These are phyloP conservation scores for Penicillium flavigenum DNA, from an alignment of 495 filamentous ascomycete species.

Conservation along the genomic window DNA sequence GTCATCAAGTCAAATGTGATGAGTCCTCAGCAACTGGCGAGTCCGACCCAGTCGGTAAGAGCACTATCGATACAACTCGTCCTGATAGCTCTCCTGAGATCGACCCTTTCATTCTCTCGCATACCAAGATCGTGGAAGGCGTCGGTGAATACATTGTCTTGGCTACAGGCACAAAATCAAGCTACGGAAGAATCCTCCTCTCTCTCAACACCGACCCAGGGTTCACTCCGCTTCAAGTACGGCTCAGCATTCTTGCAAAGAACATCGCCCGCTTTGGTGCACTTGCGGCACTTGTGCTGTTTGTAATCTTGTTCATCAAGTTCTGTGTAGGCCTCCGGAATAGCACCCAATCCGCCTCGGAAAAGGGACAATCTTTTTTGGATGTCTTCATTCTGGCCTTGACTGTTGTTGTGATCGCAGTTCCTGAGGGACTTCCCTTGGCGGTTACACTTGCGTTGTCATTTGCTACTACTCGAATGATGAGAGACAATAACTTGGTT, in stretches of 20 bases:
- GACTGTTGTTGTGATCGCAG: slow-evolving; percentile 64
- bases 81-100: slow-evolving; percentile 29
- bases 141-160: slow-evolving; percentile 77
- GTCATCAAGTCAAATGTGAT: slow-evolving; percentile 66
- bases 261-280: slow-evolving; percentile 80
- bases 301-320: slow-evolving; percentile 76
- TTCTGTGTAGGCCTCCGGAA: slow-evolving; percentile 64
- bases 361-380: slow-evolving; percentile 42
- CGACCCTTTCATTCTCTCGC: slow-evolving; percentile 71
- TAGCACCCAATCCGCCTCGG: slow-evolving; percentile 59
- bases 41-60: slow-evolving; percentile 63
- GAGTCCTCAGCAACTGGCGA: slow-evolving; percentile 74
- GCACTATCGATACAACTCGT: slow-evolving; percentile 54
- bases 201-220: slow-evolving; percentile 76
- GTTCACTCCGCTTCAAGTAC: slow-evolving; percentile 78
- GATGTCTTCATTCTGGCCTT: slow-evolving; percentile 60
- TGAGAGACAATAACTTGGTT: slow-evolving; percentile 59
- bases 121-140: slow-evolving; percentile 79
- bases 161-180: slow-evolving; percentile 74
- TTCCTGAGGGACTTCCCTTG: slow-evolving; percentile 65
- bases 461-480: slow-evolving; percentile 60
- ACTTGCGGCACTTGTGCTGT: slow-evolving; percentile 73
- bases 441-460: slow-evolving; percentile 56
- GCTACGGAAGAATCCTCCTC: slow-evolving; percentile 84
- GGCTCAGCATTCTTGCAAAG: slow-evolving; percentile 75